Conservation (phyloP, 768 basidiomycete genomes). For the Termitomyces sp. region DNA sequence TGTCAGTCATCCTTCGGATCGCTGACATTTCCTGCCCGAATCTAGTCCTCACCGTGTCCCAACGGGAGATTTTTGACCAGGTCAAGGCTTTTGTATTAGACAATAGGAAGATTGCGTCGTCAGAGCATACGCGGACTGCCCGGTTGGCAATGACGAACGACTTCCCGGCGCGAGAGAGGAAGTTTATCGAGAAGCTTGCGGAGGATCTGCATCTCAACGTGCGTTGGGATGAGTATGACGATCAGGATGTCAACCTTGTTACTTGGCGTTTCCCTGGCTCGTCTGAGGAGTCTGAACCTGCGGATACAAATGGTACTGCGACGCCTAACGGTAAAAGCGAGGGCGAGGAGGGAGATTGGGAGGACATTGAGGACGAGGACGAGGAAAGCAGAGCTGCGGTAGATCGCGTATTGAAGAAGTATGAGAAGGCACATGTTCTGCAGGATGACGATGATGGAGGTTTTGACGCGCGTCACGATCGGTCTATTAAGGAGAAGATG, state of each 20-base stretch:
- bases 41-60: conserved; percentile 68
- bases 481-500: conserved; percentile 78
- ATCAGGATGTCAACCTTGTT: conserved; percentile 74
- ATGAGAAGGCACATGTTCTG: conserved; percentile 76
- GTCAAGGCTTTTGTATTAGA: conserved; percentile 74
- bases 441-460: conserved; percentile 69
- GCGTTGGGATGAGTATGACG: conserved; percentile 94
- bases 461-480: conserved; percentile 78
- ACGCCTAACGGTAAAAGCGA: conserved; percentile 24
- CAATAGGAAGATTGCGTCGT: conserved; percentile 31
- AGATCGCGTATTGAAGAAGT: conserved; percentile 82
- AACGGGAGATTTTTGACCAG: conserved; percentile 74
- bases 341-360: conserved; percentile 46
- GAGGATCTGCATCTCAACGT: conserved; percentile 73
- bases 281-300: conserved; percentile 27
- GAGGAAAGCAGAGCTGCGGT: conserved; percentile 73
- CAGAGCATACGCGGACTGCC: conserved; percentile 31
- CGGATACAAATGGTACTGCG: conserved; percentile 21
- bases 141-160: conserved; percentile 70
- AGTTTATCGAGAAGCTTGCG: conserved; percentile 75
- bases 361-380: conserved; percentile 54
- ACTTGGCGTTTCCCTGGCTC: conserved; percentile 60
- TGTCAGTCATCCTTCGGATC: not conserved
- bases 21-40: not conserved
- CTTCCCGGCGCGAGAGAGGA: conserved; percentile 76